phyloP scores from a whole-genome alignment of 192 early-diverging fungal species.

The Globomyces pollinis-pini region DNA sequence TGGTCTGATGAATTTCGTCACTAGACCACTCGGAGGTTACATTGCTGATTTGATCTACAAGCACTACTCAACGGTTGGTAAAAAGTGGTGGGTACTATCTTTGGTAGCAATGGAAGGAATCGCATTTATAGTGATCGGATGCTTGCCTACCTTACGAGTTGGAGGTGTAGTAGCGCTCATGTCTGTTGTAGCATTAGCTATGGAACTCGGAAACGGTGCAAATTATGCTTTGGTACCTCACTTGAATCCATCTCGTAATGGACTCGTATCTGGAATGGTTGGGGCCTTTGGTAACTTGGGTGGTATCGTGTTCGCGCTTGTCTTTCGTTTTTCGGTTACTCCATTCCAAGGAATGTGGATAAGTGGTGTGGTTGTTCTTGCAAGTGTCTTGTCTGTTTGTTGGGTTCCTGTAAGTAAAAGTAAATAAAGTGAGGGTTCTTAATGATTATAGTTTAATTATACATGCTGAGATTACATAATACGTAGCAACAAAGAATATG shows the following conservation, averaged over 20 bases:
- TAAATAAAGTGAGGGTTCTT: not conserved
- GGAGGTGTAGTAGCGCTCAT: slow-evolving; percentile 36
- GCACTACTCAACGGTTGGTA: slow-evolving; percentile 4
- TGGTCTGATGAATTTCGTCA: slow-evolving; percentile 61
- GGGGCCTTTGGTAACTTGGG: slow-evolving; percentile 58
- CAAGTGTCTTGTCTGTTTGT: not conserved
- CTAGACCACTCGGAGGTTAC: slow-evolving; percentile 52
- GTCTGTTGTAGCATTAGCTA: slow-evolving; percentile 42
- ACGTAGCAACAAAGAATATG: no score
- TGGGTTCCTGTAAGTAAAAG: not conserved
- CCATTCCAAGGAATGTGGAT: slow-evolving; percentile 29
- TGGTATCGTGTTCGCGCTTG: slow-evolving; percentile 43
- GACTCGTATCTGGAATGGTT: slow-evolving; percentile 46
- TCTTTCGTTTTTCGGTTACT: slow-evolving; percentile 36
- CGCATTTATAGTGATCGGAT: slow-evolving; percentile 36
- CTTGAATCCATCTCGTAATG: slow-evolving; percentile 34
- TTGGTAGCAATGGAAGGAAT: slow-evolving; percentile 39
- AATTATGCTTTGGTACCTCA: slow-evolving; percentile 59
- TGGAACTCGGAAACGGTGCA: slow-evolving; percentile 47
- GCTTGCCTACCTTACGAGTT: slow-evolving; percentile 28
- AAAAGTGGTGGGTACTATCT: slow-evolving; percentile 27
- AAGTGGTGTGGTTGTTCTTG: slow-evolving; percentile 35
- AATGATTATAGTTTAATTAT: not conserved
- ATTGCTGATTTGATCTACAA: slow-evolving; percentile 39
- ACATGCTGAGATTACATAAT: no score